Evolutionary conservation across 352 stramenopile species (phyloP), one percentile per base, ranked within the genome.

Genomic region (Phytophthora macrochlamydospora): DNA sequence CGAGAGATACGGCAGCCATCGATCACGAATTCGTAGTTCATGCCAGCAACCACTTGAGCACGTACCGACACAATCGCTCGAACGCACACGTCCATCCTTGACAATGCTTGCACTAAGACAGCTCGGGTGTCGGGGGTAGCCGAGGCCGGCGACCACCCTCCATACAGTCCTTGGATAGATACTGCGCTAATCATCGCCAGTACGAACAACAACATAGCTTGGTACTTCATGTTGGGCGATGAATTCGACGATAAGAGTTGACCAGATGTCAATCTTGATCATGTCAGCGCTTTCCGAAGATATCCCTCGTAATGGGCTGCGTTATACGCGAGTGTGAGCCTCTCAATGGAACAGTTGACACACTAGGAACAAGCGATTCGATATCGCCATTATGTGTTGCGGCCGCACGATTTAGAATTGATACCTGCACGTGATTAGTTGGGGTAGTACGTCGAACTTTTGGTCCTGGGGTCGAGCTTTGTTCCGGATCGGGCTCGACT

Each of bases 231-330:
- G 35, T 52, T 51, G 49, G 55, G 56, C 62, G 59, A 55, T 69
- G 48, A 24, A 51, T 31, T 68, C 46, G 35, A 40, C 18, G 18
- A 24, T 24, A 24, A 24, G 18, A 24, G 18, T 24, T 24, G 18
- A 24, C 18, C 18, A 24, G 18, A 24, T 24, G 35, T 40, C 58
- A 63, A 60, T 5, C 31, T 59, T 44, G 54, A 59, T 57, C n/a
- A 63, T 46, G 57, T 13, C 57, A 73, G 52, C 72, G 58, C 8
- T 75, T 71, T 7, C 68, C 73, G 33, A 74, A 71, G n/a, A 84
- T 75, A 56, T 86, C 70, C 32, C 66, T 75, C 2, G 73, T 73
- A 51, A 86, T 77, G 2, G 78, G 78, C 18, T 78, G 73, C 58
- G 74, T 56, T 11, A 66, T 63, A 29, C 51, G 35, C 32, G 42